Base-by-base conservation (phyloP, 352 stramenopile genomes). In the Thraustotheca clavata region DNA sequence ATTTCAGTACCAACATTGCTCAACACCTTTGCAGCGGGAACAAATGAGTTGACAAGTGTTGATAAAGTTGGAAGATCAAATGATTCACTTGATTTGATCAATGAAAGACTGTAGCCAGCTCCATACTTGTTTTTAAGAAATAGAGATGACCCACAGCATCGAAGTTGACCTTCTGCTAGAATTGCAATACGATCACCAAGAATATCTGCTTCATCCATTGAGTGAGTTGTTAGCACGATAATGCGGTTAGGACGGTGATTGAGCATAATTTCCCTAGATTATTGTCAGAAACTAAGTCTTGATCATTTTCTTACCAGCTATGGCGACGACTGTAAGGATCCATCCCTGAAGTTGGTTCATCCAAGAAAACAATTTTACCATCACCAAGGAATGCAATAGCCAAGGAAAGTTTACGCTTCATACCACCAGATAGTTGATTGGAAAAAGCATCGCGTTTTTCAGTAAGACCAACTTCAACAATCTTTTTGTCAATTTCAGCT, bases 361-460 rank as follows among this genome's bases (percentile, higher is more conserved):
- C 88, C 48, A 97, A 69, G 27, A 96, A 91, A 34, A 95, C 79
- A 32, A 96, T 72, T 46, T 95, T 92, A 59, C 78, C 88, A 66
- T 96, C 89, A 20, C 96, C 96, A 61, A 97, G 91, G 60, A 99
- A 92, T 2, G 94, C 91, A 33, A 99, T 91, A 11, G 91, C 96
- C 29, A 99, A 79, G 60, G 73, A 94, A 6, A 99, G 73, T 68
- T 98, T 98, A 43, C 96, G 83, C 73, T 99, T 99, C 86, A 94
- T 80, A 18, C 94, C 94, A 27, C 94, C 94, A 20, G 85, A 97
- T 2, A 98, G 73, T 5, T 80, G 73, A 46, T 70, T 78, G 0
- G 79, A 71, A 2, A 57, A 60, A 26, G 81, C 78, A 33, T 91
- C 69, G 7, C 73, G 72, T 71, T 98, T 98, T 74, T 97, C 89